Evolutionary conservation across 2,329 filamentous ascomycete genomes (phyloP).

Genomic region (Ophiognomonia clavigignenti-juglandacearum): DNA sequence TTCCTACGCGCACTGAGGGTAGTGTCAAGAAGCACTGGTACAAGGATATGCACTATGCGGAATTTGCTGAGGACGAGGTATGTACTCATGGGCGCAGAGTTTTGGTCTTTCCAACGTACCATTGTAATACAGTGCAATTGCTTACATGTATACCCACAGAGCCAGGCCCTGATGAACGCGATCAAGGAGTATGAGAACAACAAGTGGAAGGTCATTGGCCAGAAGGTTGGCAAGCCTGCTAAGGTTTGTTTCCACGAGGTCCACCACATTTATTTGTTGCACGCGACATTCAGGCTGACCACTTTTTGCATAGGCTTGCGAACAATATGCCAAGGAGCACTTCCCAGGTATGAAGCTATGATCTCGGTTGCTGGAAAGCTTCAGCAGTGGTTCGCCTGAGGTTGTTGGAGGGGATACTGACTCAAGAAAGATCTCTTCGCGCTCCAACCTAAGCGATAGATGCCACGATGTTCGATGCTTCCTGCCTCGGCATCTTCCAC

Average conservation of each 20-base stretch:
- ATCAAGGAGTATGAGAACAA: slow-evolving; percentile 99
- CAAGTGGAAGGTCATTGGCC: slow-evolving; percentile 97
- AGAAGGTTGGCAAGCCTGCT: slow-evolving; percentile 95
- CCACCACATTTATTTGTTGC: too few relatives aligned
- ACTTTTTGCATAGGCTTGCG: slow-evolving; percentile 76
- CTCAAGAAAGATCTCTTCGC: slow-evolving; percentile 32
- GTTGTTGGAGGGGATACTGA: background rate
- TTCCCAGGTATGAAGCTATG: slow-evolving; percentile 50
- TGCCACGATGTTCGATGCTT: background rate
- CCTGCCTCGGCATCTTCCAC: too few relatives aligned
- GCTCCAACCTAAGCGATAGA: background rate
- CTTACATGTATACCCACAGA: slow-evolving; percentile 40
- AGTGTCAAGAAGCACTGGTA: slow-evolving; percentile 99
- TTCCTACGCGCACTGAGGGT: slow-evolving; percentile 88
- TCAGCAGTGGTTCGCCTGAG: background rate
- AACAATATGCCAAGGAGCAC: slow-evolving; percentile 93
- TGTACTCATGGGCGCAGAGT: slow-evolving; percentile 23
- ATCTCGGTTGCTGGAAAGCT: background rate
- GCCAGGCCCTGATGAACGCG: slow-evolving; percentile 75
- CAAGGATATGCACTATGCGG: slow-evolving; percentile 99
- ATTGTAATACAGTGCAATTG: background rate
- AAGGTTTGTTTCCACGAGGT: slow-evolving; percentile 61
- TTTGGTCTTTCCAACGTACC: background rate
- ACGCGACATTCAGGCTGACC: too few relatives aligned
- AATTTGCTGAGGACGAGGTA: slow-evolving; percentile 97